phyloP scores from a whole-genome alignment of 352 stramenopile species.

The Globisporangium ultimum region DNA sequence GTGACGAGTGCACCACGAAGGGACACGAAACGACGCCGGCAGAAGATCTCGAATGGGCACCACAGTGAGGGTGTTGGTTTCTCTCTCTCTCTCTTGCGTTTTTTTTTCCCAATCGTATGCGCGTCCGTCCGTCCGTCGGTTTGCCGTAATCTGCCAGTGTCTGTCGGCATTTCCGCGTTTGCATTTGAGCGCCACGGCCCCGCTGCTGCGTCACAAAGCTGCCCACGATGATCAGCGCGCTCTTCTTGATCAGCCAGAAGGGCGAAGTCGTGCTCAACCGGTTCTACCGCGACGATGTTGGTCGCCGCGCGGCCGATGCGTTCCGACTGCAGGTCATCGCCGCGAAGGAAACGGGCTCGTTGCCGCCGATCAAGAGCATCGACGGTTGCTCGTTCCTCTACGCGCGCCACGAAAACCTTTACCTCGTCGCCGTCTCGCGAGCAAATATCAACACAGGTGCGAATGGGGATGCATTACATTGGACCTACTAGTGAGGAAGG shows the following conservation, averaged over 20 bases:
- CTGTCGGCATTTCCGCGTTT: too few species aligned
- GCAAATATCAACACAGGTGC: conserved; percentile 95
- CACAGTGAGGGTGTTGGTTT: not conserved
- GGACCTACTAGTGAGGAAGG: too few species aligned
- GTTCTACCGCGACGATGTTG: conserved; percentile 81
- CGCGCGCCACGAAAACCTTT: conserved; percentile 96
- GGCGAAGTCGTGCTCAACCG: conserved; percentile 79
- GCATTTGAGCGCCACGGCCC: too few species aligned
- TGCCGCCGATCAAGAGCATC: conserved; percentile 94
- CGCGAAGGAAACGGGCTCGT: conserved; percentile 94
- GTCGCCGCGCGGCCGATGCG: conserved; percentile 58
- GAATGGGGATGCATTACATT: too few species aligned
- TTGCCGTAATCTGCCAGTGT: too few species aligned
- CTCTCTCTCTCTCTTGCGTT: conserved; percentile 1
- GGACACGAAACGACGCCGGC: not conserved
- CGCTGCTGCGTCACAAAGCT: not conserved
- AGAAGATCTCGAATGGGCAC: not conserved
- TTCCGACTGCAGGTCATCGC: conserved; percentile 91
- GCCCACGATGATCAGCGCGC: conserved; percentile 61
- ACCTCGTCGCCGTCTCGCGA: conserved; percentile 96
- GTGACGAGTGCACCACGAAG: not conserved
- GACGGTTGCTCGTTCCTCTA: conserved; percentile 98
- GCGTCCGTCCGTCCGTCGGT: not conserved
- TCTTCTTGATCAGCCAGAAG: conserved; percentile 84
- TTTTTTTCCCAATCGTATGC: not conserved